A percentile compares a stretch with the other conserved stretches of the same genome.
Evolutionary conservation across 2,329 filamentous ascomycete species (phyloP).

Genomic region (Fusarium illudens): DNA sequence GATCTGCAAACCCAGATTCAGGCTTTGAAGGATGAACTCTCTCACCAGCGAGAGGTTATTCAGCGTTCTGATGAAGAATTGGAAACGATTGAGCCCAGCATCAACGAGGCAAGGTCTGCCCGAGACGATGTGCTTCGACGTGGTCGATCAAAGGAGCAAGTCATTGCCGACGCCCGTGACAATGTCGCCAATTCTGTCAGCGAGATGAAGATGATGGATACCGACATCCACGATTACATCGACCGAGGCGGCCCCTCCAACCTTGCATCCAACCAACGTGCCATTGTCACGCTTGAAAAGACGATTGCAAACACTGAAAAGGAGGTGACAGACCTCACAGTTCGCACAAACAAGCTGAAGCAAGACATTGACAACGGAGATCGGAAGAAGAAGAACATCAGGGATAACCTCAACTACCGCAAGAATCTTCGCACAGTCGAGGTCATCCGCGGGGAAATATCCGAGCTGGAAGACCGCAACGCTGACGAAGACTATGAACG

Average conservation of each 20-base stretch:
- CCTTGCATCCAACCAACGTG: conserved; percentile 73
- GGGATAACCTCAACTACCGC: conserved; percentile 87
- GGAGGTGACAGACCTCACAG: conserved; percentile 72
- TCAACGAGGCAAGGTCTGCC: conserved; percentile 77
- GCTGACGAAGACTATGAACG: conserved; percentile 83
- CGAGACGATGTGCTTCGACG: conserved; percentile 80
- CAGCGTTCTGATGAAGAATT: conserved; percentile 76
- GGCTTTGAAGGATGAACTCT: conserved; percentile 73
- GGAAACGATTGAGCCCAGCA: conserved; percentile 76
- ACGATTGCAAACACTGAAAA: conserved; percentile 71
- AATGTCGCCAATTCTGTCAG: conserved; percentile 77
- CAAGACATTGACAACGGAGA: conserved; percentile 81
- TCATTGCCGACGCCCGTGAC: conserved; percentile 74
- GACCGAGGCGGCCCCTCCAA: conserved; percentile 77
- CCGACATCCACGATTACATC: conserved; percentile 82
- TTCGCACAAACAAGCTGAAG: conserved; percentile 79
- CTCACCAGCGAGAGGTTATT: conserved; percentile 74
- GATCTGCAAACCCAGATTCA: conserved; percentile 76
- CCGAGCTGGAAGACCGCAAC: conserved; percentile 77
- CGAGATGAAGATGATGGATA: conserved; percentile 77
- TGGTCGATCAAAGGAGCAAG: conserved; percentile 76
- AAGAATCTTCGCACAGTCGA: conserved; percentile 75
- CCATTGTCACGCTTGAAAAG: conserved; percentile 73
- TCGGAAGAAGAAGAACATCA: conserved; percentile 84
- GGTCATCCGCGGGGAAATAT: conserved; percentile 73